Base-by-base conservation (phyloP, 805 yeast species). In the Suhomyces vadensis region DNA sequence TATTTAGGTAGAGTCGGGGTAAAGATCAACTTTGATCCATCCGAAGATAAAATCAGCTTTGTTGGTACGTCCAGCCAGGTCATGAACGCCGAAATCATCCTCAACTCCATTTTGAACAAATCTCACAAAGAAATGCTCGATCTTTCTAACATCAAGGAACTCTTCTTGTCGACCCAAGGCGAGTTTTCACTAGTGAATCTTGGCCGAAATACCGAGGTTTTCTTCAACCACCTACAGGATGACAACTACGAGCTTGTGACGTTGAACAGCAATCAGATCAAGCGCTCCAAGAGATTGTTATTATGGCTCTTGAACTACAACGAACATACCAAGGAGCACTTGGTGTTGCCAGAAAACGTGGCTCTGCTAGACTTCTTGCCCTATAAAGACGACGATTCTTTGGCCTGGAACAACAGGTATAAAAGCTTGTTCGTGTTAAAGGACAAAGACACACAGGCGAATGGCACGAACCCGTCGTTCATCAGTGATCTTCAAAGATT, bases 1-100 rank as follows among this genome's bases (percentile, higher is more conserved):
- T 63, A 67, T 40, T 59, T 77, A 55, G 61, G 71, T 16, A 55
- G 71, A 39, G 61, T 67, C 1, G 81, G 79, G 1, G 69, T 72
- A 3, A 53, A 60, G 37, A 59, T 77, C 26, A 49, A 60, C 4
- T 64, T 75, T 27, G 64, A 62, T 31, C 54, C 70, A 1, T 35
- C 48, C n/a, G 43, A 50, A 19, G 58, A 55, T 5, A 63, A 58
- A 25, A 60, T 77, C 14, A 48, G 61, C 7, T 60, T 77, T 11
- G 48, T 59, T n/a, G 75, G 79, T 6, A 68, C 78, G 0, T 62
- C 57, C 5, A 49, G 57, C 16, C 78, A 77, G 27, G 61, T 70
- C 27, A 61, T 64, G 20, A 76, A 73, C 63, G 76, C 78, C 16
- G 61, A 65, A 43, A 68, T 77, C 24, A 62, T 67, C n/a, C 54